phyloP scores from a whole-genome alignment of 306 rosid species.

The Sindora glabra region DNA sequence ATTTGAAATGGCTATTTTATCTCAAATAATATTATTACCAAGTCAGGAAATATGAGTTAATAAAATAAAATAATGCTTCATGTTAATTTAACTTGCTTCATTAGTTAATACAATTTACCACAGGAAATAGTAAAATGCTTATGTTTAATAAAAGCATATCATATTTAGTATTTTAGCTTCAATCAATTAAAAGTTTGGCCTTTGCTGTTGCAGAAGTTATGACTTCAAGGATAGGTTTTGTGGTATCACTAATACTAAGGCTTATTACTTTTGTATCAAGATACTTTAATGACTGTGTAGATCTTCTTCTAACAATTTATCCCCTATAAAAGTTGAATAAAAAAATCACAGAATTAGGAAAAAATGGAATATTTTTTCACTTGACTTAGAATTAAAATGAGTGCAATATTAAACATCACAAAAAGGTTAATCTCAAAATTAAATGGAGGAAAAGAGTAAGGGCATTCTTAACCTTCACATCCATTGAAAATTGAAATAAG shows the following conservation, averaged over 20 bases:
- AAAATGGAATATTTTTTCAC: no score
- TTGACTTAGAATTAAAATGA: no score
- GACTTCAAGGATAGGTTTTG: constrained; percentile 95
- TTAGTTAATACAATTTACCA: no score
- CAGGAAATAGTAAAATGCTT: no score
- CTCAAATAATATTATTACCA: no score
- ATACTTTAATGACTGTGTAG: constrained; percentile 74
- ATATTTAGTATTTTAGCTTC: constrained; percentile 9
- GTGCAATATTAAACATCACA: not conserved
- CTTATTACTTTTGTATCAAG: constrained; percentile 95
- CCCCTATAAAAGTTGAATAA: no score
- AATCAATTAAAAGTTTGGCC: constrained; percentile 26
- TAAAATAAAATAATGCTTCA: not conserved
- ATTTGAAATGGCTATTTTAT: no score
- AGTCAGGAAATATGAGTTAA: not conserved
- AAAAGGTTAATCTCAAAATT: not conserved
- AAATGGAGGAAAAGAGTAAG: not conserved
- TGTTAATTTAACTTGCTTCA: no score
- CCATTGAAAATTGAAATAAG: no score
- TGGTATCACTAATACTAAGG: constrained; percentile 97
- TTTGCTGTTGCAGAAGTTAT: constrained; percentile 81
- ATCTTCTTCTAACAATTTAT: constrained; percentile 80
- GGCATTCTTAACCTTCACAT: no score
- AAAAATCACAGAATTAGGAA: no score
- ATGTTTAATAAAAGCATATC: not conserved